These are phyloP conservation scores for Lodderomyces parapsilosis DNA, from an alignment of 1,139 yeast species.

Conservation along the genomic window DNA sequence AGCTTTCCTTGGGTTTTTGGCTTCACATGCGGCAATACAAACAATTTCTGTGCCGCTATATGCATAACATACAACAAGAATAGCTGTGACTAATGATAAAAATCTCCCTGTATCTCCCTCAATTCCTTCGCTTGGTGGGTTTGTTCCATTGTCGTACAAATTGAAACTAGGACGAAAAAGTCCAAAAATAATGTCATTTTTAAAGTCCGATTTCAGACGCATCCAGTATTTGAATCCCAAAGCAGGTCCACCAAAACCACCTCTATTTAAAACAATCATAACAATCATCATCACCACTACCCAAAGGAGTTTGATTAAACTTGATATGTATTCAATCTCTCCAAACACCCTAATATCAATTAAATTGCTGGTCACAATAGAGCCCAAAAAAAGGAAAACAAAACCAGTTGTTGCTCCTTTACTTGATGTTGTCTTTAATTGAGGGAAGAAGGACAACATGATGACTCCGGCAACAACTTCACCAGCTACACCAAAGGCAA, in stretches of 20 bases:
- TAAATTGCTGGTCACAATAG: slow-evolving; percentile 54
- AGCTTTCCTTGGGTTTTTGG: slow-evolving; percentile 75
- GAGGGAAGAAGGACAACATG: slow-evolving; percentile 64
- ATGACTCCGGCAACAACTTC: slow-evolving; percentile 81
- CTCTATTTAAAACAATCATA: slow-evolving; percentile 61
- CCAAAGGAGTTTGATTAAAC: slow-evolving; percentile 57
- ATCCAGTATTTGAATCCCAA: slow-evolving; percentile 74
- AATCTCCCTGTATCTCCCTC: slow-evolving; percentile 67
- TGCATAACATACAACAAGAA: slow-evolving; percentile 66
- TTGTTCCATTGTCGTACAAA: slow-evolving; percentile 51
- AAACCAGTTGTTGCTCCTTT: slow-evolving; percentile 60
- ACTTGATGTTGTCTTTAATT: slow-evolving; percentile 47
- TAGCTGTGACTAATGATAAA: slow-evolving; percentile 61
- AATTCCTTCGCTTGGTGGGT: slow-evolving; percentile 46
- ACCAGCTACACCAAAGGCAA: slow-evolving; percentile 71
- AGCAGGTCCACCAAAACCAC: slow-evolving; percentile 43
- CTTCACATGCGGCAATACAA: slow-evolving; percentile 84
- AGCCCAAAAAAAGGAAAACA: slow-evolving; percentile 55
- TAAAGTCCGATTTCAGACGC: slow-evolving; percentile 46
- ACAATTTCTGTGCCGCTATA: slow-evolving; percentile 83
- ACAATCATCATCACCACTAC: slow-evolving; percentile 57
- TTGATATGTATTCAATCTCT: slow-evolving; percentile 66
- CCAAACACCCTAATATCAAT: slow-evolving; percentile 74
- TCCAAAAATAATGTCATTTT: slow-evolving; percentile 57
- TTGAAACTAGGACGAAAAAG: slow-evolving; percentile 72